Evolutionary conservation across 345 rosid species (phyloP), one percentile per base, ranked within the genome.

Genomic region (Syzygium jambos): DNA sequence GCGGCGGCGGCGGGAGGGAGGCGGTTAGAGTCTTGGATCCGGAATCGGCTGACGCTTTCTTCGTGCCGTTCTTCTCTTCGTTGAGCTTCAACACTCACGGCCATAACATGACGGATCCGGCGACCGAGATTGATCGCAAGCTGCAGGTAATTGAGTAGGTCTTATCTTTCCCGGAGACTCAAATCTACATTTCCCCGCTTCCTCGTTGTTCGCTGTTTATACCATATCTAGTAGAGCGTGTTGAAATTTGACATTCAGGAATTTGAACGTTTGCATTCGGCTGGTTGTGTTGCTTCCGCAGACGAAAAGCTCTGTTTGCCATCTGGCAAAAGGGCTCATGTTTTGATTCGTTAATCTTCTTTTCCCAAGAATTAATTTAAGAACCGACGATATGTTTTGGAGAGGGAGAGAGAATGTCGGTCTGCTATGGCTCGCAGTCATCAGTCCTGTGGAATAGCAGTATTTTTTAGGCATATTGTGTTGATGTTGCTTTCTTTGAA

Each of bases 21-120:
- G 98, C 93, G 30, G 91, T 95, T 86, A 94, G 99, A 96, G 98
- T 96, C 90, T 92, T 90, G 92, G 99, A 96, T 95, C 99, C 99
- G 65, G 98, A 96, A 52, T 83, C n/a, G 59, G 99, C 99, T 15
- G 96, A 98, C 51, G 98, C 92, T 2, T 98, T 93, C 87, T 96
- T 92, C 29, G 99, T 98, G 34, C 99, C 99, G 0, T 98, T 98
- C 90, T 98, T 98, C 88, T 96, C 98, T 9, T 96, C 99, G 3
- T 84, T 98, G 91, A 98, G 99, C 84, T 95, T 95, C 84, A 98
- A 96, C 78, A 92, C 95, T 1, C 99, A 98, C 77, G 99, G 99
- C 19, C 97, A 93, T 90, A 91, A 86, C 78, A 98, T 95, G 99
- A 96, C 96, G 61, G 99, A 98, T 93, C 99, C 98, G n/a, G 96